Percentiles rank a stretch among this genome's conserved stretches.
Evolutionary conservation across 805 yeast genomes (phyloP).

Genomic region (Starmerella vitae): DNA sequence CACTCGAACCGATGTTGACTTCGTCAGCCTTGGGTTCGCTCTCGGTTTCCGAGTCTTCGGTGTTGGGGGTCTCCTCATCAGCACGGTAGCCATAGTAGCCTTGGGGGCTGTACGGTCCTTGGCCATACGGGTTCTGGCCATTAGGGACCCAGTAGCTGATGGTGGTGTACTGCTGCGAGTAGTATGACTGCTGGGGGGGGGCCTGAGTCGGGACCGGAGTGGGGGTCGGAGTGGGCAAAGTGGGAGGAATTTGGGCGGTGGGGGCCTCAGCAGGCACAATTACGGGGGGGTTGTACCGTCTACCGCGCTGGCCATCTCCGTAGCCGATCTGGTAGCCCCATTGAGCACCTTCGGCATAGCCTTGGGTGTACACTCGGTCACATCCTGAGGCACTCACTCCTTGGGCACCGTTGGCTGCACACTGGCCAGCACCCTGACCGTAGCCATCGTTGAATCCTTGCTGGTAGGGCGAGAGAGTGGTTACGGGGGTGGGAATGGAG

Average conservation of each 20-base stretch:
- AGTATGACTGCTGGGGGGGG: not conserved
- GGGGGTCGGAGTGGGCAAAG: not conserved
- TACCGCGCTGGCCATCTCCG: constrained; percentile 6
- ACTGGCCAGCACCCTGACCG: not conserved
- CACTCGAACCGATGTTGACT: no score
- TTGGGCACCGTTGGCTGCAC: not conserved
- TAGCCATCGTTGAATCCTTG: constrained; percentile 6
- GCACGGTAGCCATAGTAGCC: no score
- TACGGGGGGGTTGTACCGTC: constrained; percentile 4
- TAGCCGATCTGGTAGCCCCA: constrained; percentile 15
- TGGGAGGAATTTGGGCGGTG: not conserved
- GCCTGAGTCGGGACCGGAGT: not conserved
- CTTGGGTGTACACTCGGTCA: constrained; percentile 1
- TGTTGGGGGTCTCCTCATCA: no score
- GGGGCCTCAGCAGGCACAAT: not conserved
- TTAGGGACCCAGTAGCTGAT: constrained; percentile 14
- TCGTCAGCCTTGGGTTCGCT: no score
- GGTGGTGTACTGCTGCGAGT: constrained; percentile 5
- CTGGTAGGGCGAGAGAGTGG: not conserved
- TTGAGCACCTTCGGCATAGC: constrained; percentile 10
- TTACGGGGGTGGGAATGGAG: not conserved
- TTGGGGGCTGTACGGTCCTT: not conserved
- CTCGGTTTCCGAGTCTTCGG: no score
- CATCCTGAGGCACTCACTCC: no score
- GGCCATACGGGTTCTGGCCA: constrained; percentile 2